Conservation (phyloP, 1,284 basidiomycete species). For the Boletus semigastroideus region DNA sequence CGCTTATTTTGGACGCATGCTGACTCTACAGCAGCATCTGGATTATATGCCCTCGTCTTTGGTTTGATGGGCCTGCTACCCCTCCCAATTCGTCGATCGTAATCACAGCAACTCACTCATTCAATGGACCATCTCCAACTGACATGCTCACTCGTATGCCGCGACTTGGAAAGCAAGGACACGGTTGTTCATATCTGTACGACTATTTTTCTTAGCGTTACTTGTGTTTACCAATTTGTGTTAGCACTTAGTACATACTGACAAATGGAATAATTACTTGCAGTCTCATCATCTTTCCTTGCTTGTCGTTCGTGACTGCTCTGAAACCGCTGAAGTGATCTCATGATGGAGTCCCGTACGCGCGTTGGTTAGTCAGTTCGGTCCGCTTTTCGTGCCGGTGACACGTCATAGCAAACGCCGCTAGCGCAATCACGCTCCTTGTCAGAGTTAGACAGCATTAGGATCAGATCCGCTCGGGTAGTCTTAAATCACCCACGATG, state of each 20-base stretch:
- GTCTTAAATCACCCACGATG: too few relatives aligned
- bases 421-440: too few relatives aligned
- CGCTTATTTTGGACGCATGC: not conserved
- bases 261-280: not conserved
- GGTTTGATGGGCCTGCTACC: conserved; percentile 70
- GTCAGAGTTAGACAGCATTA: too few relatives aligned
- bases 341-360: too few relatives aligned
- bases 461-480: too few relatives aligned
- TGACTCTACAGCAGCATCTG: conserved; percentile 46
- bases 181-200: conserved; percentile 12
- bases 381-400: too few relatives aligned
- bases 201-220: conserved; percentile 2
- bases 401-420: too few relatives aligned
- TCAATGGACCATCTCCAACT: conserved; percentile 1
- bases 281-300: too few relatives aligned
- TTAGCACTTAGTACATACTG: not conserved
- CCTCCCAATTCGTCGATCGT: conserved; percentile 48
- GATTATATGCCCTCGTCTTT: conserved; percentile 65
- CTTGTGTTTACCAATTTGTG: not conserved
- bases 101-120: conserved; percentile 1
- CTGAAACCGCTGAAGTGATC: too few relatives aligned
- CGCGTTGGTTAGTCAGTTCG: too few relatives aligned
- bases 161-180: conserved; percentile 11
- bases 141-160: not conserved
- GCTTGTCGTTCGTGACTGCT: too few relatives aligned